phyloP scores from a whole-genome alignment of 2,329 filamentous ascomycete species.

The Aphanocladium album region DNA sequence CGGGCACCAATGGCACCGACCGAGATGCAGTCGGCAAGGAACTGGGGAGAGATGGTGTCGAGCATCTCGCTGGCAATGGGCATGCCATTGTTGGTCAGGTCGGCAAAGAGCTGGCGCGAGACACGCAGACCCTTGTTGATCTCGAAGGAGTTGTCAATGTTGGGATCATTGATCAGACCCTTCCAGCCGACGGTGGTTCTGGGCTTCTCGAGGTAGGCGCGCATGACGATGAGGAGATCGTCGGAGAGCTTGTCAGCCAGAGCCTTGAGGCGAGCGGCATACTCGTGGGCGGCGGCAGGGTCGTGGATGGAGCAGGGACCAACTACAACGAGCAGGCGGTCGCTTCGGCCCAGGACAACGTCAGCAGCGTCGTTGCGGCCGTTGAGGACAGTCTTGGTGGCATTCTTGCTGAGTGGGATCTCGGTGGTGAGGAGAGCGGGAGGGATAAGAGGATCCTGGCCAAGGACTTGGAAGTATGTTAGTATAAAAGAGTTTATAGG shows the following conservation, averaged over 20 bases:
- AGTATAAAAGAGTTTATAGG: neutral
- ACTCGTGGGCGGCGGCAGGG: constrained; percentile 80
- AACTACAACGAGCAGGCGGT: constrained; percentile 89
- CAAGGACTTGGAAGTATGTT: constrained; percentile 59
- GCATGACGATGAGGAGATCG: constrained; percentile 92
- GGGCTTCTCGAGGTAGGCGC: constrained; percentile 97
- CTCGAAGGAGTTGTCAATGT: constrained; percentile 94
- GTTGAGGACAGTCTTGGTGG: constrained; percentile 64
- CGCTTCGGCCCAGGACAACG: constrained; percentile 73
- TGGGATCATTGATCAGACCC: constrained; percentile 96
- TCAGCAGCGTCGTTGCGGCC: constrained; percentile 64
- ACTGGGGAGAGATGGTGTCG: constrained; percentile 97
- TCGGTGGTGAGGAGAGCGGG: constrained; percentile 83
- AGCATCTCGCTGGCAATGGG: constrained; percentile 98
- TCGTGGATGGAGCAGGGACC: constrained; percentile 98
- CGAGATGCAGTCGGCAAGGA: constrained; percentile 91
- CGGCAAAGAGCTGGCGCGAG: constrained; percentile 88
- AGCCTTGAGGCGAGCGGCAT: constrained; percentile 71
- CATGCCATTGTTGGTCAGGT: constrained; percentile 81
- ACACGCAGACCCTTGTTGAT: constrained; percentile 98
- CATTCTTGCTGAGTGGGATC: constrained; percentile 63
- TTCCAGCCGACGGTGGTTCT: constrained; percentile 99
- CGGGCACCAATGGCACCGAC: constrained; percentile 93
- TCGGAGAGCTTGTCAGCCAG: constrained; percentile 73
- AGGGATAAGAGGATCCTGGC: constrained; percentile 89